Evolutionary conservation across 331 rosid genomes (phyloP).

Genomic region (Quercus lobata): DNA sequence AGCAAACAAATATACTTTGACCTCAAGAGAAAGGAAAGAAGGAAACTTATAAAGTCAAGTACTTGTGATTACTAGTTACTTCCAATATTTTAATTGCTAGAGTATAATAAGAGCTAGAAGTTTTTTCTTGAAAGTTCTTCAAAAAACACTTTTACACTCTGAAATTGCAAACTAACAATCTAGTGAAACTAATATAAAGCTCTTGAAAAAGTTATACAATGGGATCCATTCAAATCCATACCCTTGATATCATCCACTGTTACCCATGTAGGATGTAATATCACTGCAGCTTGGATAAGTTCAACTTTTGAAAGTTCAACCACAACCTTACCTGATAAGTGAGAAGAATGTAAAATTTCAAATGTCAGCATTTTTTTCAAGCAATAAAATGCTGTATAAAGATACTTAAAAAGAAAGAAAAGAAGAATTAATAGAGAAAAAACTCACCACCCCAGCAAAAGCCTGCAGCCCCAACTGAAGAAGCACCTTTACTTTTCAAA

Average conservation of each 20-base stretch:
- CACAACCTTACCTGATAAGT: conserved; percentile 61
- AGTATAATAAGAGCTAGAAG: not conserved
- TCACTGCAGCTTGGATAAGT: conserved; percentile 48
- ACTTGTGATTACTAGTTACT: no score
- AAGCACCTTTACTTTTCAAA: conserved; percentile 53
- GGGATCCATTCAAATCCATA: conserved; percentile 23
- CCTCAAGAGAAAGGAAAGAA: no score
- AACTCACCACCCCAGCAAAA: conserved; percentile 83
- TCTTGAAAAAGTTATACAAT: not conserved
- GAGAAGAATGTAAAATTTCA: conserved; percentile 3
- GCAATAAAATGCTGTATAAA: not conserved
- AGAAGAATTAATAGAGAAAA: not conserved
- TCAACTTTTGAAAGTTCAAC: conserved; percentile 48
- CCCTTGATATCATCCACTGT: conserved; percentile 68
- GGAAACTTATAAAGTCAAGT: no score
- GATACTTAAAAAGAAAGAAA: not conserved
- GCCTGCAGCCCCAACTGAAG: conserved; percentile 60
- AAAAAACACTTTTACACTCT: not conserved
- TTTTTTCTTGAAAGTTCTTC: not conserved
- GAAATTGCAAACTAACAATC: not conserved
- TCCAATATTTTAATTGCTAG: no score
- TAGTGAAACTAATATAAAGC: not conserved
- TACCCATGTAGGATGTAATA: conserved; percentile 59
- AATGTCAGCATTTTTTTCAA: not conserved
- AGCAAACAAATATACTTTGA: no score